Base-by-base conservation (phyloP, 2,329 filamentous ascomycete species). In the Aspergillus ochraceoroseus region DNA sequence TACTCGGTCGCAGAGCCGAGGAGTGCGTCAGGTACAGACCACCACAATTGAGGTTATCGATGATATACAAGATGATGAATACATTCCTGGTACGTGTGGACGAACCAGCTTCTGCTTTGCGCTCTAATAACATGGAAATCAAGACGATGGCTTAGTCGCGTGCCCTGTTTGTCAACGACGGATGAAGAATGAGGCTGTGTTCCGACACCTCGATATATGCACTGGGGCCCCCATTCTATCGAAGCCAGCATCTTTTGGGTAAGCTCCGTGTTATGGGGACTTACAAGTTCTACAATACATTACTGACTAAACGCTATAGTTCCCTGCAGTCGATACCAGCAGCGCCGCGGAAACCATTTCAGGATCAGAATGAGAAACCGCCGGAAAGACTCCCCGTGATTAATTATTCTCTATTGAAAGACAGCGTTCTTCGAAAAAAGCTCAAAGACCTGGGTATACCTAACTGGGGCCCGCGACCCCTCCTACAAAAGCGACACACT, bases 381-480 rank as follows among this genome's bases (percentile, higher is more conserved):
- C 69, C 71, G 14, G 80, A 87, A 34, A 77, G 84, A 22, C 70
- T 95, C 7, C 84, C 92, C 0, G 79, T 85, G 7, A 72, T 95
- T 12, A 92, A 87, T 56, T 96, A 95, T 63, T 83, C 82, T 14
- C 76, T 95, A 60, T 67, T 95, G n/a, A 94, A 83, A 59, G 90
- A 96, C 14, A 70, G 65, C 0, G 76, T 77, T 2, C 70, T 98
- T 37, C 79, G 82, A 33, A 92, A 86, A 58, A 96, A 95, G 65
- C 70, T 98, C 28, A 63, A 71, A 12, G 87, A 95, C 2, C 71
- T 92, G 1, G 87, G 89, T 1, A 81, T 96, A 41, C 82, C 87
- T 0, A 76, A 73, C 7, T 72, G 69, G 44, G 92, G 92, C 1
- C 65, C 74, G 0, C 83, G 83, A 31, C 69, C 74, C 31, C 71